phyloP scores from a whole-genome alignment of 2,329 filamentous ascomycete species.

The Ophiostoma australiae region DNA sequence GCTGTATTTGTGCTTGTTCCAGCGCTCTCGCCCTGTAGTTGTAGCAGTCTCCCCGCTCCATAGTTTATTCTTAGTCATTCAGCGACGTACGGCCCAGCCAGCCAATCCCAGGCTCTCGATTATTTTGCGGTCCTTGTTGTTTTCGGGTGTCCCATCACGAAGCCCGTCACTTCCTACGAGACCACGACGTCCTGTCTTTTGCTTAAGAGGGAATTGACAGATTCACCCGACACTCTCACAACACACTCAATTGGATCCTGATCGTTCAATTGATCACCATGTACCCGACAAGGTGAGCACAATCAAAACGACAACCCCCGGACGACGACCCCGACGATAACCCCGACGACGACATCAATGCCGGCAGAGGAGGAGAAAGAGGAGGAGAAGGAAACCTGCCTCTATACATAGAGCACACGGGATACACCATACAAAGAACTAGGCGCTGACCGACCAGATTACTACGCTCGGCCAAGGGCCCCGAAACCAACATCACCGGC shows the following conservation, averaged over 20 bases:
- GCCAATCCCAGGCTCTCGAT: constrained; percentile 28
- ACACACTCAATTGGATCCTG: constrained; percentile 16
- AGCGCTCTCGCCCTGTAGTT: not conserved
- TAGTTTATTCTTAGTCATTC: constrained; percentile 1
- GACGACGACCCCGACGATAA: not conserved
- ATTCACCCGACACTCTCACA: not conserved
- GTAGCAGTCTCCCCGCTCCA: not conserved
- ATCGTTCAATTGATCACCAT: constrained; percentile 29
- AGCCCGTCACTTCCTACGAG: constrained; percentile 15
- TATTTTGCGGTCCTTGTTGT: constrained; percentile 22
- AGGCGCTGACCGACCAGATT: constrained; percentile 37
- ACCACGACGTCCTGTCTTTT: constrained; percentile 14
- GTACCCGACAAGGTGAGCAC: constrained; percentile 36
- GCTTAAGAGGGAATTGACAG: constrained; percentile 8
- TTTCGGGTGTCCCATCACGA: constrained; percentile 13
- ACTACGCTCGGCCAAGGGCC: constrained; percentile 48
- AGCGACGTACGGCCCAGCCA: not conserved
- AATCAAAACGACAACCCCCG: not conserved
- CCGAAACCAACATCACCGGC: constrained; percentile 76
- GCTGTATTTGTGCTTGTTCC: not conserved
- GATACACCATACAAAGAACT: not conserved
- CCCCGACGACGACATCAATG: not conserved
- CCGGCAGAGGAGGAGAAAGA: not conserved
- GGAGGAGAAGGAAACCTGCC: not conserved
- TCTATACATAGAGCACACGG: not conserved